Evolutionary conservation across 495 filamentous ascomycete species (phyloP).

Genomic region (Penicillium malachiteum): DNA sequence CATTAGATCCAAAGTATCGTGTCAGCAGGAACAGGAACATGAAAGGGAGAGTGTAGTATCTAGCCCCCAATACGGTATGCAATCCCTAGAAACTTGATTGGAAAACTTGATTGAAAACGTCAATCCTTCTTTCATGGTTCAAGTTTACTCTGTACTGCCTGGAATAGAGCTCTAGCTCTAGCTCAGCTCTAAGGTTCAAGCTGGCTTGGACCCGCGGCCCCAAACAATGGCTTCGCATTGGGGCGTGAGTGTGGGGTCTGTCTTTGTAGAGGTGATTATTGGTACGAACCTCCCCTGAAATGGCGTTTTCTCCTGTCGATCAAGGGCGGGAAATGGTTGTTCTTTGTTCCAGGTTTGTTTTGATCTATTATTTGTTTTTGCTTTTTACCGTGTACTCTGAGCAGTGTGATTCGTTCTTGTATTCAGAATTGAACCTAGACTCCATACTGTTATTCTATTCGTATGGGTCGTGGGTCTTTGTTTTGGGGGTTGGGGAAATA

Average conservation of each 20-base stretch:
- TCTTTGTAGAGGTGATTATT: neutral
- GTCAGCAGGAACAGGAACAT: neutral
- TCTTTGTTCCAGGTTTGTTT: neutral
- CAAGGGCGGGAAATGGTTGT: constrained; percentile 4
- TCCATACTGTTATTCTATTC: too few relatives aligned
- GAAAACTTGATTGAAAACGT: too few relatives aligned
- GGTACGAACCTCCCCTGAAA: neutral
- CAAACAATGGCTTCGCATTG: too few relatives aligned
- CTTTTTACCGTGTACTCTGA: neutral
- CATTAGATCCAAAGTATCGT: neutral
- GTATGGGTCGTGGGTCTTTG: neutral
- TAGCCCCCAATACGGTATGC: neutral
- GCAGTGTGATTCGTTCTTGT: too few relatives aligned
- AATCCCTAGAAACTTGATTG: constrained; percentile 1
- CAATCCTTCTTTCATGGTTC: constrained; percentile 4
- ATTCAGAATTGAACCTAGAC: too few relatives aligned
- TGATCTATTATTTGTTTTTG: neutral
- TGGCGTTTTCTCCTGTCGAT: constrained; percentile 8
- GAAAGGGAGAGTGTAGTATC: neutral
- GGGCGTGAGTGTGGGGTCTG: constrained; percentile 8
- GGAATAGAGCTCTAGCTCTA: neutral
- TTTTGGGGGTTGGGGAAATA: neutral
- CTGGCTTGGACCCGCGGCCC: too few relatives aligned
- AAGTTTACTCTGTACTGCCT: constrained; percentile 5
- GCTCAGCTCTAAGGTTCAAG: too few relatives aligned